These are phyloP conservation scores for Naegleria gruberi DNA, from an alignment of 208 protist genomes.

Conservation along the genomic window DNA sequence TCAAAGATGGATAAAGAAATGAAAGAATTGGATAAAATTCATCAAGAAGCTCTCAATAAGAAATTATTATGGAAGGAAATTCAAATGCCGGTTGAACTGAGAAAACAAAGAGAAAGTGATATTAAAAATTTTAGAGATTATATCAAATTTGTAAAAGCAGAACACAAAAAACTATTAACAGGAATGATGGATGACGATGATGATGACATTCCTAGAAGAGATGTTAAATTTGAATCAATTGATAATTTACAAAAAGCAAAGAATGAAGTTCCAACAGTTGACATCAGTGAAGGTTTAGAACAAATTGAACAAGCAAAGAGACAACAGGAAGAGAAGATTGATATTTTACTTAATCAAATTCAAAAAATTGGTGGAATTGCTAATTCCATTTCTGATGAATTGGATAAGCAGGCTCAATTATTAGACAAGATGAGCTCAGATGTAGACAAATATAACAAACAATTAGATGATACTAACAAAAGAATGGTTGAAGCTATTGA, in stretches of 20 bases:
- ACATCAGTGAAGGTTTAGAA: not conserved
- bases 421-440: constrained; percentile 7
- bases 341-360: not conserved
- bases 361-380: not conserved
- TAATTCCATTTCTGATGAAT: not conserved
- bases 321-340: not conserved
- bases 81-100: not conserved
- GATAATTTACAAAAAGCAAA: not conserved
- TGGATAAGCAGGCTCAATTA: not conserved
- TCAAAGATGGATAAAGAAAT: not conserved
- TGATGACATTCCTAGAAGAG: not conserved
- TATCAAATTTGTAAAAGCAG: constrained; percentile 8
- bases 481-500: not conserved
- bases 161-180: not conserved
- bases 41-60: not conserved
- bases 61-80: not conserved
- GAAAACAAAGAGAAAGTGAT: not conserved
- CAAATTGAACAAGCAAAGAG: constrained; percentile 4
- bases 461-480: not conserved
- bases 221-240: constrained; percentile 7
- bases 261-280: not conserved
- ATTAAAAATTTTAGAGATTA: constrained; percentile 4
- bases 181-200: not conserved
- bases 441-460: not conserved
- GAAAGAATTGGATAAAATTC: constrained; percentile 1